Base-by-base conservation (phyloP, 2,329 filamentous ascomycete species). In the Exophiala aquamarina region DNA sequence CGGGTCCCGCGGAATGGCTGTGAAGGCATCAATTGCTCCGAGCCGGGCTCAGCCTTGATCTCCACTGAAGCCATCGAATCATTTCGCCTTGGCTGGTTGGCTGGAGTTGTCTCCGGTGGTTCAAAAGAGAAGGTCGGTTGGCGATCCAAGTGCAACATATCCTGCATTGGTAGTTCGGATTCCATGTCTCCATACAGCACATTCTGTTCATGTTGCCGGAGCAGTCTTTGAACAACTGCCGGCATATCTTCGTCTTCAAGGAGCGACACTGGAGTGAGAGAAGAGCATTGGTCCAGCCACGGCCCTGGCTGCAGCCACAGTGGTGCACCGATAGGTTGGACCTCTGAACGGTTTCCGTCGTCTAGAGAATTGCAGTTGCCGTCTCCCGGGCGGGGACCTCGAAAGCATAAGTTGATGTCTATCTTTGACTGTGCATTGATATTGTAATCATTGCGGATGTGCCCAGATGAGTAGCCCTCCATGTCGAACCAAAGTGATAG, bases 381-480 rank as follows among this genome's bases (percentile, higher is more conserved):
- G n/a, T 35, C 1, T 18, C 33, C 14, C n/a, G 11, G 35, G 7
- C 14, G 19, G 13, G 14, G 2, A 13, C 26, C 14, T 10, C 42
- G 34, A 18, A 45, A 33, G 28, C 20, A 34, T 7, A 50, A 37
- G 31, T 23, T 50, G 20, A 50, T 43, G 11, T 46, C 37, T 2
- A 50, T 2, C 13, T n/a, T 47, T 11, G 48, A 47, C 5, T 47
- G 10, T 9, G 38, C 15, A 20, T 17, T 18, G 18, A 50, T 14
- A 7, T 33, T 35, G 28, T 39, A 17, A 21, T 50, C 39, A n/a
- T 50, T 47, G 48, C 43, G 18, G 21, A 15, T n/a, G 15, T 50
- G 40, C 28, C n/a, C 26, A 15, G 23, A 26, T 26, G 23, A 6
- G 11, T 26, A 26, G 23, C 23, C 23, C 11, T 26, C 23, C 23